Evolutionary conservation across 2,329 filamentous ascomycete genomes (phyloP).

Genomic region (Claviceps lovelessii): DNA sequence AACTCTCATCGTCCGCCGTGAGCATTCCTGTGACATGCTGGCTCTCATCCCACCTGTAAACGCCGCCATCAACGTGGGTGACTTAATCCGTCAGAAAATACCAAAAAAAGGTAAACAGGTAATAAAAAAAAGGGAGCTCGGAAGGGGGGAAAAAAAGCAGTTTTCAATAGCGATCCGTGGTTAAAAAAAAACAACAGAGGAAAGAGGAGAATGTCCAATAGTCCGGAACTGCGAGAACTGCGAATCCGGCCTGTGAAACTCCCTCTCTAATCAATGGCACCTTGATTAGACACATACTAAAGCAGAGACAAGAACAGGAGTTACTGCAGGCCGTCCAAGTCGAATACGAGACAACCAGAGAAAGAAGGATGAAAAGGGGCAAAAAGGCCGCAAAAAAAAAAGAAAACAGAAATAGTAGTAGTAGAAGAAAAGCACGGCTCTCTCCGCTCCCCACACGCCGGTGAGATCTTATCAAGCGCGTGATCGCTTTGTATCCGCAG

Average conservation of each 20-base stretch:
- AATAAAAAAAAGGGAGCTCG: not conserved
- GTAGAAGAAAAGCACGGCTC: not conserved
- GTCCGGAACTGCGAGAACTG: not conserved
- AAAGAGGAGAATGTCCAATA: not conserved
- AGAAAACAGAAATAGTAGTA: not conserved
- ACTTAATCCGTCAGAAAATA: not conserved
- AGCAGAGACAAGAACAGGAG: not conserved
- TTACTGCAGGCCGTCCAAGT: not conserved
- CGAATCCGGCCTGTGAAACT: not conserved
- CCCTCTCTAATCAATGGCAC: not conserved
- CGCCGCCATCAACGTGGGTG: not conserved
- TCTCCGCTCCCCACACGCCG: not conserved
- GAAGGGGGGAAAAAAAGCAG: not conserved
- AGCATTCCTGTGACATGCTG: slow-evolving; percentile 1
- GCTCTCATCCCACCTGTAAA: slow-evolving; percentile 2
- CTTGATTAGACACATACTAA: not conserved
- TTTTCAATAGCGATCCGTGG: not conserved
- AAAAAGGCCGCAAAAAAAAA: not conserved
- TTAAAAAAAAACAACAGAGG: not conserved
- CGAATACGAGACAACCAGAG: not conserved
- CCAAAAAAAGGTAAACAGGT: not conserved
- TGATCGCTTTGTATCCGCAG: slow-evolving; percentile 21
- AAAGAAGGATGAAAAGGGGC: not conserved
- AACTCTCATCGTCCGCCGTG: not conserved
- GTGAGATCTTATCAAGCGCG: slow-evolving; percentile 15